A percentile compares a stretch with the other conserved stretches of the same genome.
Evolutionary conservation across 164 flowering plant genomes (phyloP).

Genomic region (Stephania japonica): DNA sequence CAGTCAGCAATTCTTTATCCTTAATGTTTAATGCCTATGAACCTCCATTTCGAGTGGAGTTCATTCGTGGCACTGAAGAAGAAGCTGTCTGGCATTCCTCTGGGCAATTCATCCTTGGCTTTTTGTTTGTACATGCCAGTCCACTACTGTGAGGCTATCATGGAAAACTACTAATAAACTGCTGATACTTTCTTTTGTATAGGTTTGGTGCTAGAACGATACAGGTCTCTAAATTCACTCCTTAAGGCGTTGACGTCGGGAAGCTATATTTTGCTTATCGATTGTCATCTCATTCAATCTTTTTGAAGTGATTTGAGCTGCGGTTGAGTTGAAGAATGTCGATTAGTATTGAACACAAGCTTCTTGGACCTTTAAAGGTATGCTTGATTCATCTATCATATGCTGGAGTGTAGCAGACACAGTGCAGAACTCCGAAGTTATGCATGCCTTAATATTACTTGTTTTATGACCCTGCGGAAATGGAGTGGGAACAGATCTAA

Average conservation of each 20-base stretch:
- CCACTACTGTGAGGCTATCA: neutral
- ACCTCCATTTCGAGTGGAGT: neutral
- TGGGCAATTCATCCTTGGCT: constrained; percentile 99
- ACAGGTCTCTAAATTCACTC: neutral
- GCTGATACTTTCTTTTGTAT: neutral
- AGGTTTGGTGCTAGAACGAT: neutral
- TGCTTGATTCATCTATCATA: no score
- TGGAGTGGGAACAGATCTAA: no score
- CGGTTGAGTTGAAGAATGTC: no score
- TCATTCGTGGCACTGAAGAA: neutral
- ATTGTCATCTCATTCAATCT: no score
- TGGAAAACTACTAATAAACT: neutral
- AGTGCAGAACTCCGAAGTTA: no score
- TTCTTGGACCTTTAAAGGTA: no score
- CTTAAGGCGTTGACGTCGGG: neutral
- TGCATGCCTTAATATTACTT: no score
- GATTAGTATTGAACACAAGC: no score
- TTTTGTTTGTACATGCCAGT: constrained; percentile 16
- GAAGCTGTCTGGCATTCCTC: constrained; percentile 13
- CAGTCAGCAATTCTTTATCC: constrained; percentile 9
- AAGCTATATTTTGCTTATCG: neutral
- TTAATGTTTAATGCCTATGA: neutral
- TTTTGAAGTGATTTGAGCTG: no score
- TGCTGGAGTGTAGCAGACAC: no score
- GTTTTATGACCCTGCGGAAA: no score